Evolutionary conservation across 371 early-diverging fungal species (phyloP).

Genomic region (Enterospora canceri): DNA sequence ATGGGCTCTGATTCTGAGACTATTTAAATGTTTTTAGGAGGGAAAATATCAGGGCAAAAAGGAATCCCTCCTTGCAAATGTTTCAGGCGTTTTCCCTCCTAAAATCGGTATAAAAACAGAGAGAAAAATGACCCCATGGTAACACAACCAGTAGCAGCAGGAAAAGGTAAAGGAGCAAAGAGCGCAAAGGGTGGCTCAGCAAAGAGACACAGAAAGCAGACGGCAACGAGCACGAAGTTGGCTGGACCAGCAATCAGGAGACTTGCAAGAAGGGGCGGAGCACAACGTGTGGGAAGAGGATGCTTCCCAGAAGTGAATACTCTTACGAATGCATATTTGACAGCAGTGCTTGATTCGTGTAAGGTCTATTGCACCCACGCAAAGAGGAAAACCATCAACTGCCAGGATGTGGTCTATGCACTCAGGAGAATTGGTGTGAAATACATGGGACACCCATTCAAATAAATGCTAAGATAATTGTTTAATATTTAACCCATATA

Average conservation of each 20-base stretch:
- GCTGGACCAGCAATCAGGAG: constrained; percentile 99
- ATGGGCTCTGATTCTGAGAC: not conserved
- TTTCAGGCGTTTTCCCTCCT: not conserved
- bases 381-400: constrained; percentile 96
- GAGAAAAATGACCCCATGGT: not conserved
- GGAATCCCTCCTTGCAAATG: not conserved
- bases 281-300: constrained; percentile 94
- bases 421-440: constrained; percentile 89
- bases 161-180: constrained; percentile 65
- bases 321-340: constrained; percentile 86
- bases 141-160: not conserved
- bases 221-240: constrained; percentile 62
- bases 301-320: constrained; percentile 94
- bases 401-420: constrained; percentile 78
- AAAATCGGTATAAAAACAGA: not conserved
- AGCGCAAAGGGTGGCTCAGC: constrained; percentile 91
- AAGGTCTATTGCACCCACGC: constrained; percentile 97
- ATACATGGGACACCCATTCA: constrained; percentile 46
- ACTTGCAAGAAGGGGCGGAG: constrained; percentile 99
- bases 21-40: constrained; percentile 1
- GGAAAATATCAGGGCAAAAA: not conserved
- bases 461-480: not conserved
- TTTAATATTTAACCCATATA: not conserved
- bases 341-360: constrained; percentile 85
- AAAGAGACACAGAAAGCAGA: constrained; percentile 79